Conservation (phyloP, 208 protist genomes). For the Acanthamoeba lenticulata region DNA sequence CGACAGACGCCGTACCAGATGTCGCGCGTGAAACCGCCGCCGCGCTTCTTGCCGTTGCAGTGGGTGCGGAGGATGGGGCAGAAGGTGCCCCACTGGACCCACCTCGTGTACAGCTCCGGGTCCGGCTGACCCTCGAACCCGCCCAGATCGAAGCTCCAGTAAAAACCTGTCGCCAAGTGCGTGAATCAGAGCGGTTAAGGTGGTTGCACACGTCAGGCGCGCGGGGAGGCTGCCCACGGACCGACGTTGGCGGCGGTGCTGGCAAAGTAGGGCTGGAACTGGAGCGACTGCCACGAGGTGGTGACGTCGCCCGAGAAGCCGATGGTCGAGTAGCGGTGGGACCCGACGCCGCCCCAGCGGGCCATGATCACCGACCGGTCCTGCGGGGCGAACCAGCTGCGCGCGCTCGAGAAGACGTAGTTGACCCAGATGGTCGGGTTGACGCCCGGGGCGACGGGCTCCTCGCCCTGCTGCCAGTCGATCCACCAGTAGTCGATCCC, state of each 20-base stretch:
- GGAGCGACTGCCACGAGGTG: constrained; percentile 40
- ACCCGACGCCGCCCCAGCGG: constrained; percentile 34
- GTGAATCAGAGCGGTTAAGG: not conserved
- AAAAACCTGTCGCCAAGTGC: not conserved
- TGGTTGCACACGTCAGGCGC: too few species aligned
- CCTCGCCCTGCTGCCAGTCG: constrained; percentile 54
- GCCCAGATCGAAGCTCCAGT: constrained; percentile 38
- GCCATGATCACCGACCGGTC: constrained; percentile 42
- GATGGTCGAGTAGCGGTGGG: constrained; percentile 44
- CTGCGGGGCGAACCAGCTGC: not conserved
- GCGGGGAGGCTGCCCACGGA: not conserved
- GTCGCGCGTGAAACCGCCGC: constrained; percentile 38
- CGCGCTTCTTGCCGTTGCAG: constrained; percentile 44
- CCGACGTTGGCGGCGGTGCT: constrained; percentile 16
- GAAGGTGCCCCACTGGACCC: constrained; percentile 57
- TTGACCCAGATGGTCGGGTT: constrained; percentile 58
- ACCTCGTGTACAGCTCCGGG: constrained; percentile 19
- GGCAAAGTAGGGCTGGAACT: constrained; percentile 53
- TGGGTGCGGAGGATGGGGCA: constrained; percentile 45
- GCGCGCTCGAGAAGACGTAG: constrained; percentile 33
- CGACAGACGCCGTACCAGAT: constrained; percentile 43
- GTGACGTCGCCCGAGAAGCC: constrained; percentile 27
- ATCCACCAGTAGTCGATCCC: constrained; percentile 59
- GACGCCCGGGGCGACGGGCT: not conserved
- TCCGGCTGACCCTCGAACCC: constrained; percentile 17